These are phyloP conservation scores for Fomitopsis betulina DNA, from an alignment of 1,284 basidiomycete genomes.

Conservation along the genomic window DNA sequence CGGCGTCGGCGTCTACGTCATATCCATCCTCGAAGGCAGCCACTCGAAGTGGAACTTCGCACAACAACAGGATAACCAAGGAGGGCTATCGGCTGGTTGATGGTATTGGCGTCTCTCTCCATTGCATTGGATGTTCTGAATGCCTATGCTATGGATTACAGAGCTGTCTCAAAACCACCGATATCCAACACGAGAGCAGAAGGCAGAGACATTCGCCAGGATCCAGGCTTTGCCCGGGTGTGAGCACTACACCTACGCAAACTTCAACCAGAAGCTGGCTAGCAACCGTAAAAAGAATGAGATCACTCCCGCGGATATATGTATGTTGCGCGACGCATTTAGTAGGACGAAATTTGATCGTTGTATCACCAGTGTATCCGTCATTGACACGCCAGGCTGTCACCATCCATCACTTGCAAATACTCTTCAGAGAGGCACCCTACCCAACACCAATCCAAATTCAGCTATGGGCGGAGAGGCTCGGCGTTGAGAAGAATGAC, in stretches of 20 bases:
- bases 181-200: neutral
- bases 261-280: neutral
- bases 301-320: neutral
- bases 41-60: no score
- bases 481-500: neutral
- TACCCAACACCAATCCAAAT: neutral
- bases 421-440: slow-evolving; percentile 2
- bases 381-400: neutral
- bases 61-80: neutral
- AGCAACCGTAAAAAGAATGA: neutral
- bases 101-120: neutral
- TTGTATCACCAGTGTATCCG: slow-evolving; percentile 3
- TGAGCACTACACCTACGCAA: slow-evolving; percentile 1
- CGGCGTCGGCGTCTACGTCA: neutral
- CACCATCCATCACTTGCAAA: neutral
- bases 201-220: neutral
- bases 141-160: neutral
- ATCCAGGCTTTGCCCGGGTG: slow-evolving; percentile 3
- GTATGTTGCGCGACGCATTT: neutral
- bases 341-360: neutral
- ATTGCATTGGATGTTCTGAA: no score
- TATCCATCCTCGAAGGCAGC: neutral
- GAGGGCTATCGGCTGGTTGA: neutral
- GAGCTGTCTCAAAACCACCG: neutral
- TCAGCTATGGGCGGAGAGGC: slow-evolving; percentile 4